These are phyloP conservation scores for Paecilomyces dactylethromorphus DNA, from an alignment of 2,329 filamentous ascomycete genomes.

Conservation along the genomic window DNA sequence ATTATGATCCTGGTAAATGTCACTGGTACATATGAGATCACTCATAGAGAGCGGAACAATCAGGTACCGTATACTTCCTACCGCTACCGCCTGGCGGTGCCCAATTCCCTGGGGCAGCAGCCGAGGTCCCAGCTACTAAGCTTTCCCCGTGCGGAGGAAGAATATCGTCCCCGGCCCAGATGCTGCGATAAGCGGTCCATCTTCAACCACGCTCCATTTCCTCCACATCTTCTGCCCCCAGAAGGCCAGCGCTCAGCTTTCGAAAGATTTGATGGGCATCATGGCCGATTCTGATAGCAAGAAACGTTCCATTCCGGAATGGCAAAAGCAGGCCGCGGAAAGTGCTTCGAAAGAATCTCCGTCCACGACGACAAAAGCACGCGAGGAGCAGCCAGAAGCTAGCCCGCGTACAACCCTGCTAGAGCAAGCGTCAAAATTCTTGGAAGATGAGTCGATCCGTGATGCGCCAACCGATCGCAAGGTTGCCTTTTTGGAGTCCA, in stretches of 20 bases:
- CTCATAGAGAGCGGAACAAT: background rate
- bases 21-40: background rate
- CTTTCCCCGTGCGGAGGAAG: background rate
- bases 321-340: conserved; percentile 23
- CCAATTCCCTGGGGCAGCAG: background rate
- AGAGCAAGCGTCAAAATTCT: conserved; percentile 67
- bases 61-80: background rate
- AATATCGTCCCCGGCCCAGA: background rate
- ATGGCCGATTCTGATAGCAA: conserved; percentile 32
- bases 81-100: background rate
- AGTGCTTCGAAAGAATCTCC: conserved; percentile 31
- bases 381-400: conserved; percentile 15
- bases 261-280: conserved; percentile 1
- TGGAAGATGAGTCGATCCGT: conserved; percentile 67
- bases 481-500: conserved; percentile 66
- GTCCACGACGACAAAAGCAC: conserved; percentile 17
- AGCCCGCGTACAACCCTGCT: conserved; percentile 35
- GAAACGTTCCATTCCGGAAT: conserved; percentile 29
- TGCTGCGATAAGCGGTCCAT: background rate
- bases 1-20: background rate
- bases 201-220: background rate
- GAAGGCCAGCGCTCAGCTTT: background rate
- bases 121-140: background rate
- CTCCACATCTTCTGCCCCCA: background rate
- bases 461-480: conserved; percentile 66